Base-by-base conservation (phyloP, 257 asterid genomes). In the Forsythia suspensa region DNA sequence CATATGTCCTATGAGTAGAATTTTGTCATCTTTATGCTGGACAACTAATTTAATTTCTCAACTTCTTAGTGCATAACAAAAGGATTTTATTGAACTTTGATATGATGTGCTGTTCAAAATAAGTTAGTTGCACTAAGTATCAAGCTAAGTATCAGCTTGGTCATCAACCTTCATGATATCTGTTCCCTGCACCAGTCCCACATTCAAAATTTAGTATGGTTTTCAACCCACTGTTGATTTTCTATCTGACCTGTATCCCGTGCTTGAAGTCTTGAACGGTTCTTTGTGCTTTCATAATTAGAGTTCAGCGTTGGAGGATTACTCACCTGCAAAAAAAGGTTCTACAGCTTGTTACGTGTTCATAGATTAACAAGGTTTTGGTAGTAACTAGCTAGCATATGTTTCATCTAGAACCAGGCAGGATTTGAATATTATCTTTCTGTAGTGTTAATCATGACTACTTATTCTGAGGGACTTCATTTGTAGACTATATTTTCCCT, bases 251-350 rank as follows among this genome's bases (percentile, higher is more conserved):
- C 76, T 70, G 48, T 29, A 36, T 78, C 81, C 85, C 37, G 81
- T 76, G 52, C 81, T 51, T 41, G 34, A 29, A 29, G 34, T 29
- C 34, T 29, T 29, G 86, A 70, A 65, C 68, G 52, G 20, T 71
- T 83, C 57, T 41, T 84, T 70, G 80, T 63, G 43, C 78, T 81
- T 13, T 79, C 85, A 52, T 48, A 40, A 65, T 78, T 85, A 37
- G 86, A 84, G 66, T 78, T 72, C 41, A 80, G 55, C 82, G 75
- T 85, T 80, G 81, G 82, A 37, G 84, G 21, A 46, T 81, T 70
- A 55, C 70, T 76, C 55, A 79, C 82, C 91, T 88, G 84, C 77
- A 84, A 39, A 72, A 29, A 71, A 59, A 38, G 46, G 39, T 55
- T 34, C 1, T 18, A 51, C 59, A 16, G n/a, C 59, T 51, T 51